Evolutionary conservation across 1,284 basidiomycete species (phyloP).

Genomic region (Apiotrichum montevideense): DNA sequence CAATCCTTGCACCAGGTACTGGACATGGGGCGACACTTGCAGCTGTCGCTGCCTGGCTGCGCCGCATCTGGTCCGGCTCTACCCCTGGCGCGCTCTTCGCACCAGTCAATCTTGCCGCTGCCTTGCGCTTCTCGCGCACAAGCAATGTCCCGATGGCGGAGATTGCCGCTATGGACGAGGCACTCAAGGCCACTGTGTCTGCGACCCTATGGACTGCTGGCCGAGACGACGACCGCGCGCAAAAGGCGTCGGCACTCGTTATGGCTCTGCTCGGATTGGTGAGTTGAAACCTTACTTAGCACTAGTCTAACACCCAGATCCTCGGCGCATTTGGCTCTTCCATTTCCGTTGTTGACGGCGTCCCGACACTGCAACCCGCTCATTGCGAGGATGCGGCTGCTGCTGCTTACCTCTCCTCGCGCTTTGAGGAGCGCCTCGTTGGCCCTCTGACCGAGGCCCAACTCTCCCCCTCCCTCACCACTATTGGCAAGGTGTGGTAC

Average conservation of each 20-base stretch:
- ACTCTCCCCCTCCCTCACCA: constrained; percentile 2
- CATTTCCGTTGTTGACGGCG: neutral
- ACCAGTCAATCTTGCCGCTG: constrained; percentile 22
- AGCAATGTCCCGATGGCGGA: constrained; percentile 24
- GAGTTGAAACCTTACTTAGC: neutral
- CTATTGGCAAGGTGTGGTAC: constrained; percentile 55
- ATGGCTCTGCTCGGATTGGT: constrained; percentile 17
- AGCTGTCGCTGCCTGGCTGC: constrained; percentile 21
- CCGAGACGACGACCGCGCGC: constrained; percentile 7
- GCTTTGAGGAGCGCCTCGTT: constrained; percentile 11
- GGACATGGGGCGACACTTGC: constrained; percentile 6
- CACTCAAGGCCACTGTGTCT: constrained; percentile 25
- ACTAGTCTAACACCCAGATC: constrained; percentile 11
- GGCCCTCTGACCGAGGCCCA: constrained; percentile 7
- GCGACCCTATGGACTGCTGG: constrained; percentile 22
- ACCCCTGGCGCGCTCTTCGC: constrained; percentile 28
- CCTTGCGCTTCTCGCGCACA: constrained; percentile 18
- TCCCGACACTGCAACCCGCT: neutral
- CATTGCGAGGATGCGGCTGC: constrained; percentile 4
- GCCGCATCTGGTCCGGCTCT: constrained; percentile 19
- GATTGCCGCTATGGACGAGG: constrained; percentile 30
- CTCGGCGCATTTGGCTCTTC: constrained; percentile 22
- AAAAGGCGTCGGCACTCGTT: constrained; percentile 14
- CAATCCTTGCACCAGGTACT: neutral
- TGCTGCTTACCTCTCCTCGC: constrained; percentile 9